Evolutionary conservation across 2,329 filamentous ascomycete species (phyloP).

Genomic region (Pseudogymnoascus sp.): DNA sequence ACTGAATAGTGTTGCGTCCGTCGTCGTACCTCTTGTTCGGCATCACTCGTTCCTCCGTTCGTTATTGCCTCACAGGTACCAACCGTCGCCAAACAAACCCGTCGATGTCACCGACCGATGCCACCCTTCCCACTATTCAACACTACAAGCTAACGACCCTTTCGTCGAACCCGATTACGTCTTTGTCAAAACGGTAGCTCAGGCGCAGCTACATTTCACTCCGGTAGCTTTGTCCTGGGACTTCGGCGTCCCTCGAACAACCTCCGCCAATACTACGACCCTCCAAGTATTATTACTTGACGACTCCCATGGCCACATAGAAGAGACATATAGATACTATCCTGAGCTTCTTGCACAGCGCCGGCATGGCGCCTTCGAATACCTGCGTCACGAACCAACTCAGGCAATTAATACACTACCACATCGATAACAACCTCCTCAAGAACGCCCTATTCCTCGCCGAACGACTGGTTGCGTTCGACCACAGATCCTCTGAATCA

Average conservation of each 20-base stretch:
- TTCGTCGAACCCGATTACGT: background rate
- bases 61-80: constrained; percentile 10
- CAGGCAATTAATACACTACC: constrained; percentile 57
- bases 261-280: background rate
- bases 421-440: constrained; percentile 82
- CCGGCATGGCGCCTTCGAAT: constrained; percentile 28
- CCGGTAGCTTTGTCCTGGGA: background rate
- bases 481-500: constrained; percentile 73
- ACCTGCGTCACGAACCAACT: constrained; percentile 34
- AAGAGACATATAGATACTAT: constrained; percentile 11
- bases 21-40: constrained; percentile 1
- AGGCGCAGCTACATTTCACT: constrained; percentile 2
- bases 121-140: background rate
- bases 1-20: constrained; percentile 11
- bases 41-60: constrained; percentile 6
- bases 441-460: constrained; percentile 93
- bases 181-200: background rate
- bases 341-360: constrained; percentile 12
- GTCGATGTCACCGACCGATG: constrained; percentile 3
- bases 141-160: constrained; percentile 1
- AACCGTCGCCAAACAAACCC: constrained; percentile 7
- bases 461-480: constrained; percentile 76
- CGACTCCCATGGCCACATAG: constrained; percentile 4
- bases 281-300: constrained; percentile 11
- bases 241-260: constrained; percentile 1